Percentiles rank a stretch among this genome's conserved stretches.
phyloP scores from a whole-genome alignment of 2,329 filamentous ascomycete species.

The Aciculosporium take region DNA sequence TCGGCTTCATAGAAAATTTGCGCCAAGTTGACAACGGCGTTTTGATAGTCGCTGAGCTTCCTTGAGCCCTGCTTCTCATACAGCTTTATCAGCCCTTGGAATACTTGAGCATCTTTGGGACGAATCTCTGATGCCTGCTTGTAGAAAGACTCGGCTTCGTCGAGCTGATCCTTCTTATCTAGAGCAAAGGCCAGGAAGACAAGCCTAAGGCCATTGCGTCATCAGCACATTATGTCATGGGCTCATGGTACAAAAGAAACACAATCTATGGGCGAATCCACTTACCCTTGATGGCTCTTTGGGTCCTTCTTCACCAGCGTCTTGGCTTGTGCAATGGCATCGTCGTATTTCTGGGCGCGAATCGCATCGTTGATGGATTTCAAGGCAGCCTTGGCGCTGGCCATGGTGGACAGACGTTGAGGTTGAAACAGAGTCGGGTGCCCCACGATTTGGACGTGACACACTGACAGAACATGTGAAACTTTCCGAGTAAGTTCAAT shows the following conservation, averaged over 20 bases:
- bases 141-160: conserved; percentile 67
- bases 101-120: conserved; percentile 65
- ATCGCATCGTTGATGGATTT: conserved; percentile 71
- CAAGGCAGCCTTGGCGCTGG: conserved; percentile 53
- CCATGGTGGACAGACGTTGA: conserved; percentile 23
- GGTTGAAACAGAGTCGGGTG: background rate
- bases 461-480: background rate
- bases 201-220: conserved; percentile 38
- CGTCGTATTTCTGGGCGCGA: conserved; percentile 64
- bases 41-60: conserved; percentile 60
- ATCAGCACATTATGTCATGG: too few species aligned
- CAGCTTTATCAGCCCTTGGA: conserved; percentile 76
- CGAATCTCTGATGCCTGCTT: conserved; percentile 56
- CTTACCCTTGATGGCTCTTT: conserved; percentile 69
- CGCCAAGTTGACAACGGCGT: conserved; percentile 59
- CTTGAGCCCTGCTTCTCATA: conserved; percentile 63
- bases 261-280: conserved; percentile 1
- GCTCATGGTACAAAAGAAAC: background rate
- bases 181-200: conserved; percentile 79
- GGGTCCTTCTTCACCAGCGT: conserved; percentile 57
- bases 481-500: background rate
- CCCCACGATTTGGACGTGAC: background rate
- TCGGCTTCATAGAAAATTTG: conserved; percentile 56
- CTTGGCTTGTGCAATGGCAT: conserved; percentile 55
- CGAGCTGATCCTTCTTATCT: conserved; percentile 58